Evolutionary conservation across 2,329 filamentous ascomycete species (phyloP), one percentile per base, ranked within the genome.

Genomic region (Verticillium isaacii): DNA sequence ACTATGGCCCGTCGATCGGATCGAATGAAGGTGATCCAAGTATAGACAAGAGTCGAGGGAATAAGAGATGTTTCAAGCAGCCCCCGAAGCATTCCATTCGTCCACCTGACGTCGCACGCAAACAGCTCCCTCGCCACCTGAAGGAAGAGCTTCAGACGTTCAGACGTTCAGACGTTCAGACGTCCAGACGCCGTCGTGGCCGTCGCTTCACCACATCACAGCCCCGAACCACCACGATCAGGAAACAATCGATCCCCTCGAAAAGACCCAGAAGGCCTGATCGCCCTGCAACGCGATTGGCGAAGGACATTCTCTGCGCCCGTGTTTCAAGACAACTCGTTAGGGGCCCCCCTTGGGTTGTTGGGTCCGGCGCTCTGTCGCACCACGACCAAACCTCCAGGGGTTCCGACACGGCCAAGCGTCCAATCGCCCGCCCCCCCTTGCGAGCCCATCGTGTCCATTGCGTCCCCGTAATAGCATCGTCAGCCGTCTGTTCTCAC

Each of bases 371-470:
- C 45, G 45, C 45, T 52, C 45, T 23, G 54, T 56, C 54, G 54
- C 54, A 56, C 54, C 54, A 56, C 25, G 25, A 17, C 14, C 25
- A 14, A 56, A 34, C 54, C 19, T 32, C 29, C 54, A 56, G 54
- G 54, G 54, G 29, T 34, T 56, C 54, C 54, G 54, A 56, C 19
- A 56, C 54, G 54, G 54, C 32, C 54, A 56, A 56, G 54, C 54
- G n/a, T 52, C 45, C 45, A 52, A 56, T 56, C 54, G 25, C 32
- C 3, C 25, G 19, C 54, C 50, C 25, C 25, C 25, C 54, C 54
- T 9, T 56, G 29, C 15, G 23, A 12, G 45, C 45, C 19, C n/a
- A 25, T 25, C 19, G 19, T 11, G 45, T 14, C 34, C 34, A 36
- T 14, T 11, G 34, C 9, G 34, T 52, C 45, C 45, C 45, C 45